Base-by-base conservation (phyloP, 2,329 filamentous ascomycete species). In the Dothiorella sarmentorum region DNA sequence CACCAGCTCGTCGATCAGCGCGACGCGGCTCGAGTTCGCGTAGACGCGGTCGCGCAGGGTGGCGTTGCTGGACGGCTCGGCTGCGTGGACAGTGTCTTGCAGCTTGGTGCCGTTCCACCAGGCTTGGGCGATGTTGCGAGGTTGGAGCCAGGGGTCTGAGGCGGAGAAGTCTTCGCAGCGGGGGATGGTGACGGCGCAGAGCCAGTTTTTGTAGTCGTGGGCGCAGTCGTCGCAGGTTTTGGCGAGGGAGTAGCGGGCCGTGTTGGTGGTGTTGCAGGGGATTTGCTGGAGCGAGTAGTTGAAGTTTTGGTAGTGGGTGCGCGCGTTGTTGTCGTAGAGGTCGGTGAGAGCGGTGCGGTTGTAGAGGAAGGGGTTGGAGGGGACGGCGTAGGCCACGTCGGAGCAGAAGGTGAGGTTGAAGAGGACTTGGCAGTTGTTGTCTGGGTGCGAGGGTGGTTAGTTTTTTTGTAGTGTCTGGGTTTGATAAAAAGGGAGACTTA, bases 161-260 rank as follows among this genome's bases (percentile, higher is more conserved):
- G 80, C 83, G 52, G 81, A 83, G 66, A 89, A 94, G 75, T 97
- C 93, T 68, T 90, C 87, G 76, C 94, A 99, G 27, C 92, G 89
- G 1, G 94, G 94, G 62, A 99, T 94, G 15, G 86, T 88, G 26
- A 97, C 91, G 22, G 90, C 89, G 76, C 94, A 99, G 18, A 99
- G 85, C 94, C 94, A 99, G 68, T 86, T 80, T 72, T 95, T 97
- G 81, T 99, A 99, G 7, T 91, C 90, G 0, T 71, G 68, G 15
- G 79, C 83, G 74, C 94, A 99, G 72, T 95, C 83, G 42, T 78
- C 73, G 77, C 94, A 99, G 64, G 75, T 83, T 40, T 86, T 84
- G 1, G 85, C 88, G 13, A 97, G 84, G 1, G 91, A 96, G 75
- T 96, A 99, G 63, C 84, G 83, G 13, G 89, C 85, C 31, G 87